Conservation (phyloP, 2,329 filamentous ascomycete genomes). For the Cytospora piceae region DNA sequence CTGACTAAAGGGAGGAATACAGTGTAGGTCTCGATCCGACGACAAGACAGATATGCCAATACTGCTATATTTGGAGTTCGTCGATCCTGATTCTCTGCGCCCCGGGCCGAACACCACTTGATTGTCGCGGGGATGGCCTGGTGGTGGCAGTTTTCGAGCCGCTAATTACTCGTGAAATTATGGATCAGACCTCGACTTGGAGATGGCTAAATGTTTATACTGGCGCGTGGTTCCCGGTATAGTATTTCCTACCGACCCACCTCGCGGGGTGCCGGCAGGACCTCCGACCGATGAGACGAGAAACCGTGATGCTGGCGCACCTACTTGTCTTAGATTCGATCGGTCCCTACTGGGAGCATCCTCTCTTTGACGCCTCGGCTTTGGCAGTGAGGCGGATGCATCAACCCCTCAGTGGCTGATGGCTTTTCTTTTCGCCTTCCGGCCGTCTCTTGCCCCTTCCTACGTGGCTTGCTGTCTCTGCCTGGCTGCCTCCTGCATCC, state of each 20-base stretch:
- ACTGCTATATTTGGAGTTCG: neutral
- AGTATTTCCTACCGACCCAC: neutral
- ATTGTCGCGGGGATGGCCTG: neutral
- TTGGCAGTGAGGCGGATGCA: neutral
- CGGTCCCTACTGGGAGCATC: neutral
- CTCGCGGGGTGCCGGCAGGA: neutral
- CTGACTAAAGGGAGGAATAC: neutral
- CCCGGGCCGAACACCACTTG: neutral
- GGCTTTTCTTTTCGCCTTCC: neutral
- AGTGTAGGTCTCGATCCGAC: neutral
- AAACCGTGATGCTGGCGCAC: neutral
- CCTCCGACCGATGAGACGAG: neutral
- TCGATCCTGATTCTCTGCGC: neutral
- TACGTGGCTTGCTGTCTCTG: too few species aligned
- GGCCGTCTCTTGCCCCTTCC: neutral
- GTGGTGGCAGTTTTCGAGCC: neutral
- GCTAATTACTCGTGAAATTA: neutral
- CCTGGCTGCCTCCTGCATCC: too few species aligned
- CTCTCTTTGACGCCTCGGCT: neutral
- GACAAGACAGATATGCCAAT: neutral
- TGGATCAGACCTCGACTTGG: neutral
- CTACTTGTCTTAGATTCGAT: neutral
- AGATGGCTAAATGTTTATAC: neutral
- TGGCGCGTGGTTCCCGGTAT: neutral
- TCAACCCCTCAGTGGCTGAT: neutral